Evolutionary conservation across 202 grass and related monocot genomes (phyloP), one percentile per base, ranked within the genome.

Genomic region (Eragrostis tef): DNA sequence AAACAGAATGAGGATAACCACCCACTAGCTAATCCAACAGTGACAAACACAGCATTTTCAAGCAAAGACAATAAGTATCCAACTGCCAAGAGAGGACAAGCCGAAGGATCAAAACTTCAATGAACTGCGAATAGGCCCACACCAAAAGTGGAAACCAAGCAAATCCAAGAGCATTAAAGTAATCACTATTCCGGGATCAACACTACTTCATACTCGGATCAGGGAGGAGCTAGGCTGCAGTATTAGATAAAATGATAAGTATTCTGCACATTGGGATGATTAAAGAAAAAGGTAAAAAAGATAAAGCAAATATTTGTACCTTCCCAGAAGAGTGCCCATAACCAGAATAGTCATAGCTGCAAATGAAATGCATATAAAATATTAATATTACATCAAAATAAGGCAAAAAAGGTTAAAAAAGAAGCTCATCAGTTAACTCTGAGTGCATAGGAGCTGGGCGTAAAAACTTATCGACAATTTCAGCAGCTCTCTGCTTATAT

Each of bases 301-400:
- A 62, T 12, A 64, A 68, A 26, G 43, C 34, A 53, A 12, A 75
- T 3, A 20, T 60, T 14, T 65, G 19, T 75, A 94, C 91, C 91
- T 91, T 91, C 78, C 91, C 91, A 42, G 91, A 87, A 46, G 91
- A 94, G 84, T 91, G 88, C 17, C 91, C 91, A 76, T 94, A 94
- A 71, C 91, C 91, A 75, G 91, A 94, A 84, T 94, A 94, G 70
- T 94, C 91, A 87, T 94, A 94, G 49, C 91, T 94, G 91, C 25
- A 79, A 16, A 84, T 20, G 17, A 79, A 73, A 21, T 21, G 17
- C 46, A 53, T 0, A 78, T 13, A 43, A 75, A n/a, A 36, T 62
- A 81, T 88, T 65, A 75, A 26, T 85, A 49, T 70, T 34, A 34
- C 29, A 14, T 9, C 21, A 74, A 66, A 74, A 58, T 58, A 31